These are phyloP conservation scores for Claviceps sp. DNA, from an alignment of 2,329 filamentous ascomycete species.

Conservation along the genomic window DNA sequence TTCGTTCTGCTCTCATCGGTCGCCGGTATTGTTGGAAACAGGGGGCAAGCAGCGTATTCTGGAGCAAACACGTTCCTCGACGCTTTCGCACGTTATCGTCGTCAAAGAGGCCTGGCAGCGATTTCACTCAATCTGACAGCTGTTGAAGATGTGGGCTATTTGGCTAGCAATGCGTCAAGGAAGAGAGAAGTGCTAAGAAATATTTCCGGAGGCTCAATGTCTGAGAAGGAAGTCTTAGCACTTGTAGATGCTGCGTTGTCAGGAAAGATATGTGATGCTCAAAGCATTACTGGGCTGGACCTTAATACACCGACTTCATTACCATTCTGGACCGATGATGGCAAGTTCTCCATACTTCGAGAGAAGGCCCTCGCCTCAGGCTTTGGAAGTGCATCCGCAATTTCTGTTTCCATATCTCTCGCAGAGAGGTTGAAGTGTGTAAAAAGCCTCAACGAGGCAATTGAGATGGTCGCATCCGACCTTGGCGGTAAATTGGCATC, in stretches of 20 bases:
- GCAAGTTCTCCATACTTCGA: constrained; percentile 38
- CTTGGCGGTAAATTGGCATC: constrained; percentile 22
- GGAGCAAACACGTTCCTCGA: constrained; percentile 34
- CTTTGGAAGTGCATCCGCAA: not conserved
- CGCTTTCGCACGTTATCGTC: constrained; percentile 21
- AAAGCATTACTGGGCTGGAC: constrained; percentile 41
- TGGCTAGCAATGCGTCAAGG: constrained; percentile 25
- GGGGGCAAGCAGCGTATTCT: constrained; percentile 39
- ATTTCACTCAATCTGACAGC: constrained; percentile 39
- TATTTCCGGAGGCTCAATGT: constrained; percentile 32
- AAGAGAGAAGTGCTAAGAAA: constrained; percentile 34
- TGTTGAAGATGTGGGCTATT: constrained; percentile 35
- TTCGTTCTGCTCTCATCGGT: constrained; percentile 41
- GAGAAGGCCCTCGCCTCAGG: constrained; percentile 18
- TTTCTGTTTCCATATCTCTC: constrained; percentile 3
- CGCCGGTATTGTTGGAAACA: constrained; percentile 35
- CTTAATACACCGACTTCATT: constrained; percentile 18
- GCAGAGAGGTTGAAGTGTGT: constrained; percentile 9
- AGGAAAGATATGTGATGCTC: constrained; percentile 27
- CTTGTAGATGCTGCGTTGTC: constrained; percentile 37
- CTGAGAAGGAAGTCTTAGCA: constrained; percentile 39
- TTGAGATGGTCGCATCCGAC: constrained; percentile 12
- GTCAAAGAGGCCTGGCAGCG: constrained; percentile 26
- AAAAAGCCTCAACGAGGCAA: constrained; percentile 10
- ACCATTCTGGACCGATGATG: constrained; percentile 41